phyloP scores from a whole-genome alignment of 306 rosid species.

The Rosa persica region DNA sequence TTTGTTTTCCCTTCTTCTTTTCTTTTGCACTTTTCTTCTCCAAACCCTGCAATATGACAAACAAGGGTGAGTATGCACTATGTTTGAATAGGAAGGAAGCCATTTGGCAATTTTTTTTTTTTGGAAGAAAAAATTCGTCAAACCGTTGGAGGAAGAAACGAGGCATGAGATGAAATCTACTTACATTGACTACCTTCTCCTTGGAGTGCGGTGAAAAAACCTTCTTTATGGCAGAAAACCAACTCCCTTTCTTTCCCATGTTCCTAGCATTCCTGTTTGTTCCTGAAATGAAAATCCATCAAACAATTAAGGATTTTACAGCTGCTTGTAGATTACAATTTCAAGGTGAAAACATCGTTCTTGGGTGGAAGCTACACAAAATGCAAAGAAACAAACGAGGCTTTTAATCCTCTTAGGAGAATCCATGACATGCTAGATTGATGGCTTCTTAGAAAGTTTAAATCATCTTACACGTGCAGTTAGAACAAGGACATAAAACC shows the following conservation, averaged over 20 bases:
- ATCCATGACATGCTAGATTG: not conserved
- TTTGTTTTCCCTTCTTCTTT: constrained; percentile 76
- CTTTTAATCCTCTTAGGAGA: not conserved
- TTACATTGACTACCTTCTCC: constrained; percentile 58
- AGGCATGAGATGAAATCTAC: not conserved
- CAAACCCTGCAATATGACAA: constrained; percentile 50
- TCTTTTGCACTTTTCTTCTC: constrained; percentile 73
- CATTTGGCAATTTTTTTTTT: not conserved
- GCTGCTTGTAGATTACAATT: not conserved
- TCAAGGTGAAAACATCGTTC: not conserved
- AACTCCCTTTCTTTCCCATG: constrained; percentile 96
- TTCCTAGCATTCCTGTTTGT: constrained; percentile 72
- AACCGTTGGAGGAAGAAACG: not conserved
- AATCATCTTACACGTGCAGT: not conserved
- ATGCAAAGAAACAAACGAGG: not conserved
- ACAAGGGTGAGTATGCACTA: constrained; percentile 16
- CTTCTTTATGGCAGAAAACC: constrained; percentile 93
- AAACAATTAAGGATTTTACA: constrained; percentile 16
- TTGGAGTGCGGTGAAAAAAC: constrained; percentile 80
- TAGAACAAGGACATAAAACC: not conserved
- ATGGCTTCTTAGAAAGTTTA: not conserved
- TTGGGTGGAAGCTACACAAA: not conserved
- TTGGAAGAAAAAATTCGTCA: not conserved
- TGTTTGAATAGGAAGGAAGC: not conserved
- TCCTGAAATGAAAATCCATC: constrained; percentile 39